Evolutionary conservation across 805 yeast genomes (phyloP).

Genomic region (Schizosaccharomyces lindneri): DNA sequence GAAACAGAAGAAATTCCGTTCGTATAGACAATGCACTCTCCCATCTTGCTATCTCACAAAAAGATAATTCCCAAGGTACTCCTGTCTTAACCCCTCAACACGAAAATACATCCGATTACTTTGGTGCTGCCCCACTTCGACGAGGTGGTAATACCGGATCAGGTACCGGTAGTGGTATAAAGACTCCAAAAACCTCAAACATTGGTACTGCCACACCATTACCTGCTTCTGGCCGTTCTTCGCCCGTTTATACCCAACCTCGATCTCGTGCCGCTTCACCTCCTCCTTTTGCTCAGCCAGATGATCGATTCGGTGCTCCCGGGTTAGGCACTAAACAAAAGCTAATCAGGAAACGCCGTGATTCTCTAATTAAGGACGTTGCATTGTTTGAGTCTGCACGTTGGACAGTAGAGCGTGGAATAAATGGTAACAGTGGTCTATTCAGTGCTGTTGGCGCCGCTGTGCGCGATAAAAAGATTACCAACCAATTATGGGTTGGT

Average conservation of each 20-base stretch:
- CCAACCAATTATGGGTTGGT: constrained; percentile 52
- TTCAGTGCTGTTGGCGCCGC: constrained; percentile 59
- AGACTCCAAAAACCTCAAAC: not conserved
- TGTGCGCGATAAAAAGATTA: constrained; percentile 13
- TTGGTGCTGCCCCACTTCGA: not conserved
- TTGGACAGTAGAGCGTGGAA: constrained; percentile 47
- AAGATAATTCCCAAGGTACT: not conserved
- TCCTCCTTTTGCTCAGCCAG: constrained; percentile 7
- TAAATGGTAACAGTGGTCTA: constrained; percentile 69
- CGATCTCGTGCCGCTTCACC: constrained; percentile 11
- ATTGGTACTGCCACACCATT: not conserved
- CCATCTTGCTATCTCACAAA: not conserved
- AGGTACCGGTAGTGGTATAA: not conserved
- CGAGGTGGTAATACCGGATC: not conserved
- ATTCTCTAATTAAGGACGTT: not conserved
- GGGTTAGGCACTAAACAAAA: not conserved
- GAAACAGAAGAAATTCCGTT: not conserved
- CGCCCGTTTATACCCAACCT: constrained; percentile 7
- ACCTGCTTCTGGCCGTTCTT: not conserved
- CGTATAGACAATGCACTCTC: not conserved
- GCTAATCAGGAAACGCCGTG: not conserved
- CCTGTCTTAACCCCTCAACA: not conserved
- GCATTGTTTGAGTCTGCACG: constrained; percentile 30
- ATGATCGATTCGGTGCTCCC: not conserved
- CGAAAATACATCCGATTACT: not conserved